A percentile compares a stretch with the other conserved stretches of the same genome.
Conservation (phyloP, 176 grass and related monocot species). For the Juncus effusus region DNA sequence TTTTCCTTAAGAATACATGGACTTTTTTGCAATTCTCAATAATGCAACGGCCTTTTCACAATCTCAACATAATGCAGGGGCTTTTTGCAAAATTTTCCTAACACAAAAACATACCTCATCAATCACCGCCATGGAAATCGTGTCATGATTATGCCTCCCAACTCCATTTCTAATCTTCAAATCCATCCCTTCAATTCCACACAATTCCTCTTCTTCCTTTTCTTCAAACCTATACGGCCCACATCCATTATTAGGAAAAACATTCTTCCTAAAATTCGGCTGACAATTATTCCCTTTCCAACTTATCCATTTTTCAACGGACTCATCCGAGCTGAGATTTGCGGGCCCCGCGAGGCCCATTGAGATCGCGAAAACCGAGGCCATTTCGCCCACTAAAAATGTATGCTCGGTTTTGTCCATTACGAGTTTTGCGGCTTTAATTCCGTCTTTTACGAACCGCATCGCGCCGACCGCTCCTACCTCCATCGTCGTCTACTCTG, state of each 20-base stretch:
- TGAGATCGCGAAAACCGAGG: conserved; percentile 86
- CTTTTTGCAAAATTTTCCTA: not conserved
- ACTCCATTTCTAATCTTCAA: conserved; percentile 28
- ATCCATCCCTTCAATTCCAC: conserved; percentile 27
- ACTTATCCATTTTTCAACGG: conserved; percentile 56
- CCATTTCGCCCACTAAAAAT: conserved; percentile 85
- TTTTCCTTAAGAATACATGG: no score
- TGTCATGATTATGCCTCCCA: conserved; percentile 74
- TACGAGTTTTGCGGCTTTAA: conserved; percentile 72
- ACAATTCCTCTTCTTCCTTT: conserved; percentile 20
- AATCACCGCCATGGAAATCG: conserved; percentile 87
- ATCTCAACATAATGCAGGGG: no score
- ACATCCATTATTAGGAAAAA: conserved; percentile 45
- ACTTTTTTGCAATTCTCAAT: no score
- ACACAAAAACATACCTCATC: conserved; percentile 49
- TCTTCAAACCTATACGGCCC: conserved; percentile 51
- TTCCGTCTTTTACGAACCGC: conserved; percentile 90
- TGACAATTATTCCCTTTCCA: conserved; percentile 70
- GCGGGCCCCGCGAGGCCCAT: conserved; percentile 89
- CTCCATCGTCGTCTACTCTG: conserved; percentile 72
- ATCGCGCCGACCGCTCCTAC: conserved; percentile 86
- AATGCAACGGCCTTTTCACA: no score
- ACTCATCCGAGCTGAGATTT: conserved; percentile 75
- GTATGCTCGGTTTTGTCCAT: conserved; percentile 78
- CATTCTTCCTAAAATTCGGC: conserved; percentile 91